Percentiles rank a stretch among this genome's conserved stretches.
phyloP scores from a whole-genome alignment of 257 asterid species.

The Solanum pennellii region DNA sequence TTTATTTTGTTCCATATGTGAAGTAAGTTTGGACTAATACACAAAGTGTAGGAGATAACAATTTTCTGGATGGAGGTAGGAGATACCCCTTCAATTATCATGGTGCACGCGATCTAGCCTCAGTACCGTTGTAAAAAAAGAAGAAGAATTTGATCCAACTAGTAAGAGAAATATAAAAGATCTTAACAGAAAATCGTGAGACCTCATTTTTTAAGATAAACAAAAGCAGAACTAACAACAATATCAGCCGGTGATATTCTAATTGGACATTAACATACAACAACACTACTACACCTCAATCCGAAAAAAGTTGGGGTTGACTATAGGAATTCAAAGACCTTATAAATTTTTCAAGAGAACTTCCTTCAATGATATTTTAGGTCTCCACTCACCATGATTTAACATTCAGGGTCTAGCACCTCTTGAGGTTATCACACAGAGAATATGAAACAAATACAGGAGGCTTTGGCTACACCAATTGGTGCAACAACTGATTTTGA shows the following conservation, averaged over 20 bases:
- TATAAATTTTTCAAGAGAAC: neutral
- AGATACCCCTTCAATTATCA: neutral
- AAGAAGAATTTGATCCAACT: neutral
- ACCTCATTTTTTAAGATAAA: neutral
- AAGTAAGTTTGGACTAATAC: neutral
- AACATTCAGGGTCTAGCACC: neutral
- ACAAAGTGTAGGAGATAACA: neutral
- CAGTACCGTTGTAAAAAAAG: neutral
- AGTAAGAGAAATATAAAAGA: neutral
- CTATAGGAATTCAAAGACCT: neutral
- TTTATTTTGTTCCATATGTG: neutral
- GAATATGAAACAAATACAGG: too few relatives aligned
- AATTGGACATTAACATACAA: neutral
- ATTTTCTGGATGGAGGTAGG: neutral
- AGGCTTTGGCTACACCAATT: slow-evolving; percentile 4
- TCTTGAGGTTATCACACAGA: neutral
- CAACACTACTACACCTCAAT: neutral
- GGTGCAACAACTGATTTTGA: slow-evolving; percentile 24
- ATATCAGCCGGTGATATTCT: neutral
- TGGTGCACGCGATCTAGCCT: neutral
- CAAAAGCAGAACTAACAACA: neutral
- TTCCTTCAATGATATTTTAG: neutral
- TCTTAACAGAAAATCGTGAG: neutral
- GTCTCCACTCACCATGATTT: neutral
- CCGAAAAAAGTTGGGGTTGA: neutral